These are phyloP conservation scores for slime mould (Dictyostelium discoideum) DNA, from an alignment of 78 protist species.

Conservation along the genomic window dicty_2.7 NC_007091.3:1638501-1639000, in stretches of 20 bases:
- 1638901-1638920: conserved; percentile 58
- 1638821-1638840: neutral
- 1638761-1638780: no score
- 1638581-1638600: no score
- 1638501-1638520: no score
- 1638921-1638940: conserved; percentile 59
- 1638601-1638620: no score
- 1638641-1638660: neutral
- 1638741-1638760: no score
- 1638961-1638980: conserved; percentile 67
- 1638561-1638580: no score
- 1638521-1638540: no score
- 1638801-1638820: neutral
- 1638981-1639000: conserved; percentile 69
- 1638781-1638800: neutral
- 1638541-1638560: no score
- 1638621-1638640: neutral
- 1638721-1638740: neutral
- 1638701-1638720: neutral
- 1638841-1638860: conserved; percentile 2
- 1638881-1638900: conserved; percentile 62
- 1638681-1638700: neutral
- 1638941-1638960: conserved; percentile 59
- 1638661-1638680: neutral
- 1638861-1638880: conserved; percentile 1